Percentiles rank a stretch among this genome's conserved stretches.
Conservation (phyloP, 2,329 filamentous ascomycete species). For the Fusarium sublunatum region DNA sequence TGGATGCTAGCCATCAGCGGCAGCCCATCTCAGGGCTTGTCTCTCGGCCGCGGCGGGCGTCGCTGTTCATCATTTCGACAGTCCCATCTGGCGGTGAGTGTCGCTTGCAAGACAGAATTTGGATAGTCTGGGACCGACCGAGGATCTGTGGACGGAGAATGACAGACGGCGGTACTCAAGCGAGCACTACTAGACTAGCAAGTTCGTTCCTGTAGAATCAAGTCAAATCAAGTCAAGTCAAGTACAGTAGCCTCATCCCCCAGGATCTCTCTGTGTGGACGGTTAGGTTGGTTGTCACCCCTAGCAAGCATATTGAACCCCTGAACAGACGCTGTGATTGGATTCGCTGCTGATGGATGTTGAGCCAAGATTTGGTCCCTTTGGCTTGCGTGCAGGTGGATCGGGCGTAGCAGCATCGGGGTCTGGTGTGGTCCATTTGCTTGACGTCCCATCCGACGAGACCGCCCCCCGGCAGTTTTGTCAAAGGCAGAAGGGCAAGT, state of each 20-base stretch:
- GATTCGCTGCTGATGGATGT: conserved; percentile 32
- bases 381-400: conserved; percentile 44
- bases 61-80: conserved; percentile 37
- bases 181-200: conserved; percentile 30
- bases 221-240: conserved; percentile 26
- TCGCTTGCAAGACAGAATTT: conserved; percentile 24
- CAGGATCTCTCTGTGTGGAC: conserved; percentile 31
- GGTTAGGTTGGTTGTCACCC: conserved; percentile 38
- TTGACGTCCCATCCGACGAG: conserved; percentile 33
- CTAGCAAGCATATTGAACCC: conserved; percentile 19
- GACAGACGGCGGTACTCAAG: conserved; percentile 24
- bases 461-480: conserved; percentile 27
- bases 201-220: conserved; percentile 4
- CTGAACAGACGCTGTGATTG: conserved; percentile 28
- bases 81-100: conserved; percentile 46
- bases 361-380: conserved; percentile 40
- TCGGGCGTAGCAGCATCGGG: conserved; percentile 38
- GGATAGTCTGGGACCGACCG: conserved; percentile 38
- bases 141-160: conserved; percentile 34
- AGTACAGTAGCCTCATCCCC: conserved; percentile 36
- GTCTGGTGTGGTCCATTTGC: conserved; percentile 22
- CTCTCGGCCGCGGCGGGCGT: conserved; percentile 40
- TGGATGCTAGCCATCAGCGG: conserved; percentile 30
- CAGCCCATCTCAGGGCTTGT: conserved; percentile 35
- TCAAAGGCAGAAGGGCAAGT: conserved; percentile 18